These are phyloP conservation scores for Phytophthora sp. DNA, from an alignment of 352 stramenopile species.

Conservation along the genomic window DNA sequence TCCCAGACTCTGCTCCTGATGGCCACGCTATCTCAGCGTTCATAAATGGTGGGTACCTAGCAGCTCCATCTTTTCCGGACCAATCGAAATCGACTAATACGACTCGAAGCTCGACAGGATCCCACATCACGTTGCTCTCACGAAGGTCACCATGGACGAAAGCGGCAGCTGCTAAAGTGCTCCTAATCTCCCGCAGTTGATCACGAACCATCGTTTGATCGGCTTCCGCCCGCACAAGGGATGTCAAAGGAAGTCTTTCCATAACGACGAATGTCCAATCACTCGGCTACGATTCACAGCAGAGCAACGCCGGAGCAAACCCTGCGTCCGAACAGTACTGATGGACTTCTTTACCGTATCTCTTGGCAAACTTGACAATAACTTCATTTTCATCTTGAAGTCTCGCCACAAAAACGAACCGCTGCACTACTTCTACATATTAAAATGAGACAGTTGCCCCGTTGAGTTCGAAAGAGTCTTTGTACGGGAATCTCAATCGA, in stretches of 20 bases:
- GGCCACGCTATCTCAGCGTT: slow-evolving; percentile 27
- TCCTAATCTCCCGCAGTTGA: slow-evolving; percentile 27
- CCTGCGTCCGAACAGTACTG: slow-evolving; percentile 18
- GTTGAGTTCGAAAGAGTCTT: slow-evolving; percentile 22
- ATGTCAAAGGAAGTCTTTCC: slow-evolving; percentile 13
- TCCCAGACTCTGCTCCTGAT: slow-evolving; percentile 16
- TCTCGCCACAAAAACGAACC: slow-evolving; percentile 22
- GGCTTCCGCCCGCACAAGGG: background rate
- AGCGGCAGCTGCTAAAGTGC: slow-evolving; percentile 4
- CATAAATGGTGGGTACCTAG: slow-evolving; percentile 35
- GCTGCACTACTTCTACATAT: slow-evolving; percentile 23
- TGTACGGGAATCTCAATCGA: slow-evolving; percentile 30
- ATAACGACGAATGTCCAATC: slow-evolving; percentile 38
- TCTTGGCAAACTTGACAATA: slow-evolving; percentile 29
- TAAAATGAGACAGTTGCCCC: slow-evolving; percentile 9
- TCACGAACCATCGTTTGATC: background rate
- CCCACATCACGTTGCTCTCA: slow-evolving; percentile 31
- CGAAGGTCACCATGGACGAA: slow-evolving; percentile 17
- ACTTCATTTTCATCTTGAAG: slow-evolving; percentile 7
- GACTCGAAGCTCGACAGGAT: slow-evolving; percentile 28
- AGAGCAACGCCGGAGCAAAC: slow-evolving; percentile 26
- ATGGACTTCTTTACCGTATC: slow-evolving; percentile 27
- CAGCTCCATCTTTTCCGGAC: slow-evolving; percentile 25
- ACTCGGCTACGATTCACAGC: slow-evolving; percentile 13
- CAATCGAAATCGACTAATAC: slow-evolving; percentile 43